Evolutionary conservation across 2,329 filamentous ascomycete genomes (phyloP), one percentile per base, ranked within the genome.

Genomic region (Nemania sp.): DNA sequence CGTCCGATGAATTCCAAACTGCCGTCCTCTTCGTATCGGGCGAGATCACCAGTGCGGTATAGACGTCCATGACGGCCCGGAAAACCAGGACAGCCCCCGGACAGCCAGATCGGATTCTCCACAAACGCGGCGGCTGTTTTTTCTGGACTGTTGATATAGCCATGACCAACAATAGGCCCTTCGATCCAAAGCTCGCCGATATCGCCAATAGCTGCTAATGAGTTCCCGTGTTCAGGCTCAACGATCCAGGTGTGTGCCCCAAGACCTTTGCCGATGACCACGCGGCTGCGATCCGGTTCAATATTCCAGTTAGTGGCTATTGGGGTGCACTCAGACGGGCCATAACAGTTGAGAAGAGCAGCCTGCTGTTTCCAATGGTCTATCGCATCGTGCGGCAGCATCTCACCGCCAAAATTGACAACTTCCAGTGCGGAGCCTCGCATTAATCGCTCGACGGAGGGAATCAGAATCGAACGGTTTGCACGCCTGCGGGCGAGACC

Each of bases 51-150:
- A 43, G 50, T 53, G 13, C 39, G 37, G 9, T 53, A 53, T 35
- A 53, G 50, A 34, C 50, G 50, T 21, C 50, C 50, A 34, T 25
- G 50, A 43, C 50, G 50, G 20, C 50, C 50, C 17, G 39, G 20
- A 32, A 20, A 34, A 39, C 39, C 25, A 15, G 50, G 37, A 32
- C 40, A 25, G 21, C 51, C 51, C 21, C 39, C 18, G 17, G 49
- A 35, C 29, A 56, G 45, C 59, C 59, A 62, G 21, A 29, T 7
- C 5, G 59, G 59, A 18, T 62, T 40, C 6, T 46, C 4, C 25
- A 63, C 43, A 39, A 54, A 63, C 13, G 46, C 46, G n/a, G 51
- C 40, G 5, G 47, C 47, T 15, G 60, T 63, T 47, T 57, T 59
- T 18, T 37, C 21, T 5, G 29, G 12, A 34, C 59, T 46, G 7